phyloP scores from a whole-genome alignment of 2,329 filamentous ascomycete species.

The Colletotrichum spaethianum region DNA sequence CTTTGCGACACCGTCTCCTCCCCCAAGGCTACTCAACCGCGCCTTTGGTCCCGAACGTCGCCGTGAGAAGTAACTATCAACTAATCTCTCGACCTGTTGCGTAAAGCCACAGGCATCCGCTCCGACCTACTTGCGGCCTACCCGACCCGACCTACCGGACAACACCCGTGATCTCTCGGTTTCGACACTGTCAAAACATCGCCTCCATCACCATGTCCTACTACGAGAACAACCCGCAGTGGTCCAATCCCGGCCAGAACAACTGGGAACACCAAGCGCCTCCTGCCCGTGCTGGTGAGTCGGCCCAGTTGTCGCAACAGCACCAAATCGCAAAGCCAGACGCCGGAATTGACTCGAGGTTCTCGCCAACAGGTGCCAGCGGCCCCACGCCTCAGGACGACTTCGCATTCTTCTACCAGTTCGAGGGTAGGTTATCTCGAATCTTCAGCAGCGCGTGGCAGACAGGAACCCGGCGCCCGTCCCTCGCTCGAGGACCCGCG shows the following conservation, averaged over 20 bases:
- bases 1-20: slow-evolving; percentile 36
- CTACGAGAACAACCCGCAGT: slow-evolving; percentile 60
- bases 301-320: slow-evolving; percentile 35
- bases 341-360: slow-evolving; percentile 38
- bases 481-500: not conserved
- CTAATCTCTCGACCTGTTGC: slow-evolving; percentile 27
- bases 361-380: slow-evolving; percentile 73
- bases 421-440: slow-evolving; percentile 81
- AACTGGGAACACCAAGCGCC: slow-evolving; percentile 64
- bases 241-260: slow-evolving; percentile 55
- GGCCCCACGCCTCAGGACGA: slow-evolving; percentile 84
- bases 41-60: slow-evolving; percentile 36
- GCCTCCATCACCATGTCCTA: slow-evolving; percentile 56
- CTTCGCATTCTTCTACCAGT: slow-evolving; percentile 86
- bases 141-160: slow-evolving; percentile 19
- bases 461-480: not conserved
- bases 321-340: slow-evolving; percentile 33
- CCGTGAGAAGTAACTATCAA: slow-evolving; percentile 21
- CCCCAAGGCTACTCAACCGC: slow-evolving; percentile 34
- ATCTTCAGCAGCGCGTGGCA: slow-evolving; percentile 29
- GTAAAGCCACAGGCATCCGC: slow-evolving; percentile 13
- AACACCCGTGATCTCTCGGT: slow-evolving; percentile 22
- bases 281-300: slow-evolving; percentile 55
- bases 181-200: slow-evolving; percentile 5
- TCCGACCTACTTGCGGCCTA: not conserved